Conservation (phyloP, 352 stramenopile species). For the Phytophthora foliorum region DNA sequence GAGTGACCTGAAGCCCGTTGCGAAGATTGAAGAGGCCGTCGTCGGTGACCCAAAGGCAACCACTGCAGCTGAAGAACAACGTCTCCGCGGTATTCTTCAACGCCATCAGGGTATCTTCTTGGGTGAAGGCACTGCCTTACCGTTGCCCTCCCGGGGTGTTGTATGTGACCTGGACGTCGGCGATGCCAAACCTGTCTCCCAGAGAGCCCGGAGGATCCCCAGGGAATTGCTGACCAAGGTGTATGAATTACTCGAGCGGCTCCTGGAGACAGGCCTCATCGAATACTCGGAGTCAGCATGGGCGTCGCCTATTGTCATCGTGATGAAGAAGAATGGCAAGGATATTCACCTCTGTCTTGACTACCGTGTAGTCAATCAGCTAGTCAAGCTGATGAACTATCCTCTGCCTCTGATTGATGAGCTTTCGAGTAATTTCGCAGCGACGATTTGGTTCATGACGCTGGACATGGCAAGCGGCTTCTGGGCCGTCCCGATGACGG, state of each 20-base stretch:
- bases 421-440: slow-evolving; percentile 9
- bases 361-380: slow-evolving; percentile 23
- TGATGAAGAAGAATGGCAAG: slow-evolving; percentile 34
- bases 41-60: not conserved
- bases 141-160: slow-evolving; percentile 14
- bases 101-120: not conserved
- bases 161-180: slow-evolving; percentile 25
- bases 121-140: not conserved
- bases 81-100: not conserved
- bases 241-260: slow-evolving; percentile 14
- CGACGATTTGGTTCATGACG: slow-evolving; percentile 4
- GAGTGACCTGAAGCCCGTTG: not conserved
- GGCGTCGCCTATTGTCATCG: slow-evolving; percentile 24
- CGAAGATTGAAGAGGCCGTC: not conserved
- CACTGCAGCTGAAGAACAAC: not conserved
- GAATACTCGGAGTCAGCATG: slow-evolving; percentile 11
- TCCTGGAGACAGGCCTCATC: slow-evolving; percentile 15
- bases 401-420: slow-evolving; percentile 35
- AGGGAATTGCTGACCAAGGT: slow-evolving; percentile 11
- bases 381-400: slow-evolving; percentile 31
- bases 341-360: slow-evolving; percentile 25
- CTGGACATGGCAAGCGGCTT: slow-evolving; percentile 5
- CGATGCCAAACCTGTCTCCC: slow-evolving; percentile 7
- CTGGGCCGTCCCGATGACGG: slow-evolving; percentile 3
- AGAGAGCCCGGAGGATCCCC: slow-evolving; percentile 6